Evolutionary conservation across 2,329 filamentous ascomycete genomes (phyloP).

Genomic region (Ophiostoma tasmaniense): DNA sequence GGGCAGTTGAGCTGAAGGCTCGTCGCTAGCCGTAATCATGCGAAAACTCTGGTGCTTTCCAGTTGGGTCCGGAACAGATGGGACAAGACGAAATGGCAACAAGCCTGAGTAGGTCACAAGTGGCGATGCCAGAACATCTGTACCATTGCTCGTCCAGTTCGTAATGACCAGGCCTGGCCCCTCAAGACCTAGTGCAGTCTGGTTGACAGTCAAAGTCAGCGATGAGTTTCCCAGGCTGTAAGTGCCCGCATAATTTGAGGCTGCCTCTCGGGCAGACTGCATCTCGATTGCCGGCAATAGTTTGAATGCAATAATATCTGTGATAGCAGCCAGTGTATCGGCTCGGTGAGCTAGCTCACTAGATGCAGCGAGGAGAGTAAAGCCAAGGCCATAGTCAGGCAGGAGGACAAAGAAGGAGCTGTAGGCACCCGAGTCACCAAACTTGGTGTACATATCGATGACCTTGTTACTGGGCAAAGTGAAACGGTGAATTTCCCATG

Average conservation of each 20-base stretch:
- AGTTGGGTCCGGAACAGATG: background rate
- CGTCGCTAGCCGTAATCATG: background rate
- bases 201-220: background rate
- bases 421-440: constrained; percentile 36
- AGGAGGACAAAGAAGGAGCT: constrained; percentile 34
- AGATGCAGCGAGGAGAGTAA: background rate
- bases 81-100: background rate
- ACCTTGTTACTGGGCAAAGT: constrained; percentile 32
- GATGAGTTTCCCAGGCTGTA: background rate
- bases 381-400: constrained; percentile 34
- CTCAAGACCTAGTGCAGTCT: background rate
- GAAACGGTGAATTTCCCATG: constrained; percentile 40
- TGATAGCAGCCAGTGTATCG: background rate
- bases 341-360: background rate
- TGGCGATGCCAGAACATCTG: background rate
- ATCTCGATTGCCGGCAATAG: background rate
- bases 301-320: background rate
- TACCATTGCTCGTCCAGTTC: background rate
- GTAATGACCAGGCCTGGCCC: background rate
- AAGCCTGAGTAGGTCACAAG: background rate
- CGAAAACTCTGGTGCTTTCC: background rate
- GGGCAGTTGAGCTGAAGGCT: background rate
- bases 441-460: constrained; percentile 41
- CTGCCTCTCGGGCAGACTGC: background rate
- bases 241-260: background rate